Conservation (phyloP, 2,329 filamentous ascomycete genomes). For the Aspergillus calidoustus region DNA sequence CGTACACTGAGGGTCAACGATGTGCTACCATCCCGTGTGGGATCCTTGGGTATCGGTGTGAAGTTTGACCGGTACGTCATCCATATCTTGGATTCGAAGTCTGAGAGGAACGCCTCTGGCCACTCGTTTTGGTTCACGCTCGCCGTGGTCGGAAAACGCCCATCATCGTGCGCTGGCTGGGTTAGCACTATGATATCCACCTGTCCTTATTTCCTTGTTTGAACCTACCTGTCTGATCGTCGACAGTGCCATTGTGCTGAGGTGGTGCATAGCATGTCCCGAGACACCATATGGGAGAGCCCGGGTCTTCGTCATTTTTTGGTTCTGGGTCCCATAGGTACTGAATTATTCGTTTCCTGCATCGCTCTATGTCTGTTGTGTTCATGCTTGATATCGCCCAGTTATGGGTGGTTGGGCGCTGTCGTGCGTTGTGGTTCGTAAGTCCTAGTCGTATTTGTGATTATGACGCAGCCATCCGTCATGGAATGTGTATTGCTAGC, state of each 20-base stretch:
- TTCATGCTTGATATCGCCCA: slow-evolving; percentile 52
- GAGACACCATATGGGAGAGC: slow-evolving; percentile 83
- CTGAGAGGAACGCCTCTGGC: slow-evolving; percentile 83
- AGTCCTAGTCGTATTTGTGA: not conserved
- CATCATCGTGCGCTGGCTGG: not conserved
- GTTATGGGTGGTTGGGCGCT: not conserved
- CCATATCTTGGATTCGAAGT: slow-evolving; percentile 93
- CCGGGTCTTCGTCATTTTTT: slow-evolving; percentile 71
- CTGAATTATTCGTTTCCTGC: slow-evolving; percentile 82
- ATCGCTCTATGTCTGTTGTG: slow-evolving; percentile 74
- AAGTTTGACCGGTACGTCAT: slow-evolving; percentile 95
- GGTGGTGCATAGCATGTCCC: slow-evolving; percentile 59
- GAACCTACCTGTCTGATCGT: slow-evolving; percentile 3
- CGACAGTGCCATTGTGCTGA: not conserved
- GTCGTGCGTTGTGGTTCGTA: not conserved
- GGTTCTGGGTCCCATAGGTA: slow-evolving; percentile 93
- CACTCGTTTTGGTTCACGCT: slow-evolving; percentile 59
- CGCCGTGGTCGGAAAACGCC: slow-evolving; percentile 11
- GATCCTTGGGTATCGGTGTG: slow-evolving; percentile 76
- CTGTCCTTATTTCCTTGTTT: not conserved
- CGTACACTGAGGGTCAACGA: slow-evolving; percentile 83
- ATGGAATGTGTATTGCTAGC: not conserved
- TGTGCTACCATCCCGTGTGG: slow-evolving; percentile 70
- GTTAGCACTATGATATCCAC: not conserved
- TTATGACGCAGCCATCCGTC: not conserved